phyloP scores from a whole-genome alignment of 1,139 yeast genomes.

The Saccharomyces hybrid region DNA sequence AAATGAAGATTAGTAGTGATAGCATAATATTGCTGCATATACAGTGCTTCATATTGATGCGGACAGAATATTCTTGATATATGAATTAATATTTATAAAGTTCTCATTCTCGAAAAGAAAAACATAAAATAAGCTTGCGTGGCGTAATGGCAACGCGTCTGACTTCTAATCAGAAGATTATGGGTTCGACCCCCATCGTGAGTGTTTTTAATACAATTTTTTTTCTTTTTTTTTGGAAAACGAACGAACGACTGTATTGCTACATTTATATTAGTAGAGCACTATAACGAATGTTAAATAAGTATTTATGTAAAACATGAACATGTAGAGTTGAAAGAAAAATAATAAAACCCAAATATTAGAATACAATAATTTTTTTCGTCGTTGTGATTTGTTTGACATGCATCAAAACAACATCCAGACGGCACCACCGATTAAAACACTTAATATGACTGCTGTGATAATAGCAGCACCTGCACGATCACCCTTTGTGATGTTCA shows the following conservation, averaged over 20 bases:
- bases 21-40: neutral
- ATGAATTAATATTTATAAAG: no score
- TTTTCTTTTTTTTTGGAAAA: neutral
- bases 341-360: neutral
- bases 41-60: neutral
- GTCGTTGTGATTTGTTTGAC: neutral
- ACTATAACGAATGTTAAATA: neutral
- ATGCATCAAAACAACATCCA: constrained; percentile 55
- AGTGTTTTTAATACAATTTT: constrained; percentile 28
- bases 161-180: constrained; percentile 54
- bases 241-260: neutral
- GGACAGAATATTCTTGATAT: neutral
- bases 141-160: constrained; percentile 58
- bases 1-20: neutral
- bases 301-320: neutral
- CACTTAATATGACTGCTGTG: constrained; percentile 63
- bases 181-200: constrained; percentile 56
- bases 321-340: neutral
- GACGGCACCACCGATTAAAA: constrained; percentile 53
- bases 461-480: constrained; percentile 80
- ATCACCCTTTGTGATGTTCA: constrained; percentile 53
- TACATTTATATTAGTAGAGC: neutral
- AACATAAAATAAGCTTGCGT: constrained; percentile 38
- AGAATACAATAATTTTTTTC: neutral
- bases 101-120: neutral